phyloP scores from a whole-genome alignment of 2,329 filamentous ascomycete genomes.

The Acephala macrosclerotiorum region DNA sequence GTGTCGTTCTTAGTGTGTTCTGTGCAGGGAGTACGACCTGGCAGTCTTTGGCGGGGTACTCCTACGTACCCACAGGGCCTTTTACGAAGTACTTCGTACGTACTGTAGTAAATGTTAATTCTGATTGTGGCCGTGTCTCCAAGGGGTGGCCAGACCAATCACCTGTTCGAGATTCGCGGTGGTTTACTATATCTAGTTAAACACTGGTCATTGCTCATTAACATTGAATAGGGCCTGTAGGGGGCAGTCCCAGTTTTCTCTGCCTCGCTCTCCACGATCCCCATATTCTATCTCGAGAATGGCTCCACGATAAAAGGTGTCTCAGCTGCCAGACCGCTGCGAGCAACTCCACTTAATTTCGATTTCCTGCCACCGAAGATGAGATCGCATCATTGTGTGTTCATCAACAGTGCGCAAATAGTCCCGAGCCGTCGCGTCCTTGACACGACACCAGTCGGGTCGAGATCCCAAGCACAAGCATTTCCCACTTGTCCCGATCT shows the following conservation, averaged over 20 bases:
- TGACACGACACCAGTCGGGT: not conserved
- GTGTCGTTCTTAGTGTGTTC: not conserved
- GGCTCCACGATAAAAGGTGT: not conserved
- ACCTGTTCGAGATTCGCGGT: too few relatives aligned
- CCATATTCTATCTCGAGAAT: not conserved
- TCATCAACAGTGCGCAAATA: not conserved
- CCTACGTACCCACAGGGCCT: too few relatives aligned
- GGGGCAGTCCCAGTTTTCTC: not conserved
- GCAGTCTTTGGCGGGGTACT: not conserved
- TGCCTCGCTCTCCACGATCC: not conserved
- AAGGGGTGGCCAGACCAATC: too few relatives aligned
- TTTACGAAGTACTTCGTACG: too few relatives aligned
- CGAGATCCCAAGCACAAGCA: not conserved
- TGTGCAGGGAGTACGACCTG: not conserved
- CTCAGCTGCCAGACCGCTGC: not conserved
- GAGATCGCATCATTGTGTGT: not conserved
- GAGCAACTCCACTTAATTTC: not conserved
- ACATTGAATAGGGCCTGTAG: too few relatives aligned
- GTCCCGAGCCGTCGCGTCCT: conserved; percentile 3
- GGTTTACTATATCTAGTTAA: too few relatives aligned
- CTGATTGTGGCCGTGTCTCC: too few relatives aligned
- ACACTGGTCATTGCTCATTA: too few relatives aligned
- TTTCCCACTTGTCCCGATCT: not conserved
- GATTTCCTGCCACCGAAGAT: not conserved
- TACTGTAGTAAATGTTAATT: too few relatives aligned